Base-by-base conservation (phyloP, 148 eudicot species). In the Arctostaphylos glauca region DNA sequence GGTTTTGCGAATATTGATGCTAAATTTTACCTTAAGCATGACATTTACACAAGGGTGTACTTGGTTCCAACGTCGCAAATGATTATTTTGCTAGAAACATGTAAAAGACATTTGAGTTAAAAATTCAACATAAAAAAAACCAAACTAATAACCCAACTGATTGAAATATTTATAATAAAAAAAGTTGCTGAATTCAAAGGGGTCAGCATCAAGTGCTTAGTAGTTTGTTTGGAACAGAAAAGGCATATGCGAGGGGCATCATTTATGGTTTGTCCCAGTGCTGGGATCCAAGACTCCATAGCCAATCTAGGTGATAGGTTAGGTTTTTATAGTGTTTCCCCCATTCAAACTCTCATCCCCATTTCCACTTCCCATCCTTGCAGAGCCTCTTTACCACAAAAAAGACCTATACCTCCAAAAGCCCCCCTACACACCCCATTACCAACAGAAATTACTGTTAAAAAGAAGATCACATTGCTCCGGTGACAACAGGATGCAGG, bases 231-330 rank as follows among this genome's bases (percentile, higher is more conserved):
- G 66, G 16, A 0, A 18, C 41, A 77, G 38, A 76, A 49, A 18
- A 74, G 3, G 19, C 9, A 52, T 47, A 74, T 13, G 38, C 9
- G n/a, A 13, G 67, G 64, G 52, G 55, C 67, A 80, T 50, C 56
- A 48, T 50, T 41, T 73, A 62, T 59, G 55, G 16, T 12, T 31
- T 84, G 84, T 55, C 82, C 43, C 58, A 66, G 71, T 87, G 85
- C 87, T 81, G 85, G 89, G 60, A 84, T 76, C 84, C 6, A 56
- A 74, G 85, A 71, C 87, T 82, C 87, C 85, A 84, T 68, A 72
- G 52, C 71, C 43, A 81, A 62, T 49, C 79, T 68, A 84, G 77
- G 21, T 60, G 76, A 81, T 86, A 81, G 82, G 84, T 41, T 47
- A 84, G 68, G 62, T 52, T 77, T 70, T 70, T 67, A 5, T 44